Percentiles rank a stretch among this genome's conserved stretches.
Conservation (phyloP, 352 stramenopile genomes). For the Blastocystis sp. region DNA sequence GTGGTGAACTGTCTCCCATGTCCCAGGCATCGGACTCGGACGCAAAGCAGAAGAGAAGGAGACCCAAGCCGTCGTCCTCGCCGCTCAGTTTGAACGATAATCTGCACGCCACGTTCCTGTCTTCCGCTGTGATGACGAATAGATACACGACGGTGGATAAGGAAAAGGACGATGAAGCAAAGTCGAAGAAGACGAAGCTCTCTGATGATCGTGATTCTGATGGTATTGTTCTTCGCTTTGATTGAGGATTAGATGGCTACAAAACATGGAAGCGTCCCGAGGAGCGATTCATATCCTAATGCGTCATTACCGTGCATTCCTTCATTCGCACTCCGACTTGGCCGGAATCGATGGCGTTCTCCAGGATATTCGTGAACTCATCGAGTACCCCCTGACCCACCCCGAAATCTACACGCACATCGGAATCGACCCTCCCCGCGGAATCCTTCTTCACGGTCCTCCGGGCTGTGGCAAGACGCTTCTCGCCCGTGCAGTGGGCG, state of each 20-base stretch:
- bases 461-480: conserved; percentile 91
- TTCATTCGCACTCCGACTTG: conserved; percentile 81
- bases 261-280: conserved; percentile 71
- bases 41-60: conserved; percentile 81
- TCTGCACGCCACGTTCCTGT: conserved; percentile 40
- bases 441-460: conserved; percentile 88
- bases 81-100: conserved; percentile 72
- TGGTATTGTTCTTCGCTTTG: background rate
- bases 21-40: conserved; percentile 76
- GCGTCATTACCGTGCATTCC: conserved; percentile 5
- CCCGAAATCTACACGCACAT: conserved; percentile 90
- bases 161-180: conserved; percentile 34
- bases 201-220: conserved; percentile 2
- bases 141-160: conserved; percentile 72
- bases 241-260: conserved; percentile 43
- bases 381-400: conserved; percentile 90
- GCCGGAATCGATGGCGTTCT: conserved; percentile 86
- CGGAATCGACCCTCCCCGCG: conserved; percentile 87
- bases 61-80: conserved; percentile 13
- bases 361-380: conserved; percentile 88
- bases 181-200: conserved; percentile 43
- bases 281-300: conserved; percentile 74
- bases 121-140: background rate
- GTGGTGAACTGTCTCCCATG: background rate
- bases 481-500: conserved; percentile 89